A percentile compares a stretch with the other conserved stretches of the same genome.
Evolutionary conservation across 345 rosid species (phyloP).

Genomic region (Trapa incisa): DNA sequence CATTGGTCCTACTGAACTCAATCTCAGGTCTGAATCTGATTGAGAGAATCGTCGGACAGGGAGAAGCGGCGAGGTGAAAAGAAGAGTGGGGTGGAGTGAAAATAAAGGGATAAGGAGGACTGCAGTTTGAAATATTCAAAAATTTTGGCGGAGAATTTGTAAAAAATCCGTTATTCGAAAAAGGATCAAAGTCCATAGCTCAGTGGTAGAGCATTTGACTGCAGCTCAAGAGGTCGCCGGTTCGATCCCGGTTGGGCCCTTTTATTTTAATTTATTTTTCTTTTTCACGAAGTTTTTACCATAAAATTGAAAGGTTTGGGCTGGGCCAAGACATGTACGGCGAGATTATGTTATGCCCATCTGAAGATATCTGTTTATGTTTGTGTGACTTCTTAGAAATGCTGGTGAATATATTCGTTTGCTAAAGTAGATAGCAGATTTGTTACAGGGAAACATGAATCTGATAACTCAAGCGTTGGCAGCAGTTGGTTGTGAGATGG

Average conservation of each 20-base stretch:
- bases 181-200: constrained; percentile 38
- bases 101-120: background rate
- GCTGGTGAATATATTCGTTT: background rate
- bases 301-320: background rate
- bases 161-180: too few relatives aligned
- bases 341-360: too few relatives aligned
- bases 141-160: background rate
- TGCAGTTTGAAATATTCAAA: background rate
- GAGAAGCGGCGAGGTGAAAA: background rate
- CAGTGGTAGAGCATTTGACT: constrained; percentile 88
- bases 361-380: too few relatives aligned
- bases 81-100: background rate
- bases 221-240: constrained; percentile 70
- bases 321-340: background rate
- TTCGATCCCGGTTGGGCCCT: constrained; percentile 39
- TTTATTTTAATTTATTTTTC: background rate
- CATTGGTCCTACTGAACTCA: constrained; percentile 10
- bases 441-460: constrained; percentile 76
- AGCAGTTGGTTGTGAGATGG: constrained; percentile 82
- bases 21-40: background rate
- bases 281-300: background rate
- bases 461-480: constrained; percentile 80
- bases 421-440: constrained; percentile 12
- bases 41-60: background rate
- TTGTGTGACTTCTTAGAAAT: background rate